Conservation (phyloP, 805 yeast species). For the Lipomyces sp. region DNA sequence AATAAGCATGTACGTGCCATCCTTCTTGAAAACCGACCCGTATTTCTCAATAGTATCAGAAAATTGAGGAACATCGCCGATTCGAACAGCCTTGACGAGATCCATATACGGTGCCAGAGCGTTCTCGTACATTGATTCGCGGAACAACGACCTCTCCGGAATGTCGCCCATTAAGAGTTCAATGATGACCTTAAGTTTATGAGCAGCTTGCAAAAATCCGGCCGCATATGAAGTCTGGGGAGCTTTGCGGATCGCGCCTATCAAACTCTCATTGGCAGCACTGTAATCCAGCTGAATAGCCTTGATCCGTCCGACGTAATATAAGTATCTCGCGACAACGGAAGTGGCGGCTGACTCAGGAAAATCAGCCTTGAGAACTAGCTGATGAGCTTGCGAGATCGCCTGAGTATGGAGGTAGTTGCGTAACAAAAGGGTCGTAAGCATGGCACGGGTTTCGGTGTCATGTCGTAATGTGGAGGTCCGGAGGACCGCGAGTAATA, state of each 20-base stretch:
- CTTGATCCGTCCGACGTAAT: conserved; percentile 85
- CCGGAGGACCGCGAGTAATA: conserved; percentile 73
- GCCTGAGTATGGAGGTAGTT: conserved; percentile 78
- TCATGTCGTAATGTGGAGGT: conserved; percentile 92
- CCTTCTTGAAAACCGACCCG: conserved; percentile 66
- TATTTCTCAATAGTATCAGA: conserved; percentile 69
- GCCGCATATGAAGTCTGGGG: conserved; percentile 85
- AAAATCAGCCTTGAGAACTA: conserved; percentile 85
- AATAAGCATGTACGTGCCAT: conserved; percentile 82
- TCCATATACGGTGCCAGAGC: conserved; percentile 80
- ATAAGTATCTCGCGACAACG: conserved; percentile 87
- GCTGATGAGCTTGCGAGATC: conserved; percentile 82
- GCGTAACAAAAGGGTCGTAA: conserved; percentile 84
- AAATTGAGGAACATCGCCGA: conserved; percentile 86
- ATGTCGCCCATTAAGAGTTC: conserved; percentile 96
- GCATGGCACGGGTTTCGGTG: conserved; percentile 84
- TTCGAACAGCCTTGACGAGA: conserved; percentile 87
- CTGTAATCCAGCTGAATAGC: conserved; percentile 93
- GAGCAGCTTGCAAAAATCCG: conserved; percentile 88
- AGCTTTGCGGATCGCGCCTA: conserved; percentile 94
- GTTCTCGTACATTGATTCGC: conserved; percentile 61
- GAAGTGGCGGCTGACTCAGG: conserved; percentile 86
- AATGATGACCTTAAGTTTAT: conserved; percentile 83
- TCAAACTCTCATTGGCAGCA: conserved; percentile 83
- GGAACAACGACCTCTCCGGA: conserved; percentile 84